Evolutionary conservation across 352 stramenopile species (phyloP), one percentile per base, ranked within the genome.

Genomic region (Phytophthora megakarya): DNA sequence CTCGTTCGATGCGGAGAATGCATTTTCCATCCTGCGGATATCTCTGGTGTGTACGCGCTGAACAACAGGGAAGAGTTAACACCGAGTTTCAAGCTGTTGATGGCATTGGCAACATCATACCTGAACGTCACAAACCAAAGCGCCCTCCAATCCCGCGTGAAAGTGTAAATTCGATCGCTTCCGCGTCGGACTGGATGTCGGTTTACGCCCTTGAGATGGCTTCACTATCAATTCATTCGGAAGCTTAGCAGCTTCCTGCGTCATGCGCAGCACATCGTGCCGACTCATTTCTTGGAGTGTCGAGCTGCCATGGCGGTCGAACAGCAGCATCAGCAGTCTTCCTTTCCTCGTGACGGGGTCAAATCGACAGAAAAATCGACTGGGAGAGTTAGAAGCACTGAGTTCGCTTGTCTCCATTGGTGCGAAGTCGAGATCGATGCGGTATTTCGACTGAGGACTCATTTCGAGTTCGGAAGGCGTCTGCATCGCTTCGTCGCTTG

Each of bases 11-110:
- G 75, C 68, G 1, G 75, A 76, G 45, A 90, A 92, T 0, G 74
- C 69, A n/a, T 83, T 76, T 44, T 92, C 83, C 26, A 92, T 73
- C 54, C 85, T 82, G 4, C 83, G 79, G 10, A 92, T 69, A 49
- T 92, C 83, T 23, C 83, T 68, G 25, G 70, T 70, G 35, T 92
- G 78, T 15, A 90, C 81, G 16, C 51, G 43, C 80, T 92, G 28
- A 11, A 40, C 15, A 11, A 28, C 43, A 25, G 54, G 12, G 25
- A 37, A 18, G 13, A 19, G 18, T 61, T 30, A 54, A 19, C 22
- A 11, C 25, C 39, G 15, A 6, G 9, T 47, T 33, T 47, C 39
- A 48, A 1, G 45, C 3, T 39, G 30, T 13, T 10, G 18, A 13
- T 3, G 4, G 68, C 16, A 65, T 39, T 74, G 80, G 56, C 75